These are phyloP conservation scores for Tolypocladium album DNA, from an alignment of 2,329 filamentous ascomycete genomes.

Conservation along the genomic window DNA sequence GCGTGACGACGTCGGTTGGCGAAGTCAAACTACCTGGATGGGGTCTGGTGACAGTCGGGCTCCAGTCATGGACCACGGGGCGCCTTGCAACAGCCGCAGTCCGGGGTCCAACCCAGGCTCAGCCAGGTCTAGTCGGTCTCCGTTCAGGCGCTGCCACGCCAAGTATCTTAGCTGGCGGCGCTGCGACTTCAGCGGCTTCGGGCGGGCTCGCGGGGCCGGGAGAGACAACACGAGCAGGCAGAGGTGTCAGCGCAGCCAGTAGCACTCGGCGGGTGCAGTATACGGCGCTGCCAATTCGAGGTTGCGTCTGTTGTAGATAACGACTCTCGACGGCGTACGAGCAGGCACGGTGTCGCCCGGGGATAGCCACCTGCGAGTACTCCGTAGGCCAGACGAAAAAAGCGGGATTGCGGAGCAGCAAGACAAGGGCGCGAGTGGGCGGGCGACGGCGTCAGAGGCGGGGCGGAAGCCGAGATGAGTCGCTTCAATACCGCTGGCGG, in stretches of 20 bases:
- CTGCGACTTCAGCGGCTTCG: not conserved
- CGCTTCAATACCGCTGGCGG: not conserved
- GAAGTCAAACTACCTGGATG: conserved; percentile 12
- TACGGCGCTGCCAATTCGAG: not conserved
- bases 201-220: not conserved
- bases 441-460: not conserved
- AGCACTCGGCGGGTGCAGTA: not conserved
- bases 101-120: not conserved
- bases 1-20: conserved; percentile 11
- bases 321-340: not conserved
- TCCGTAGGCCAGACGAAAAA: conserved; percentile 2
- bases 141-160: not conserved
- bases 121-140: not conserved
- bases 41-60: conserved; percentile 15
- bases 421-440: not conserved
- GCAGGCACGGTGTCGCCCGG: not conserved
- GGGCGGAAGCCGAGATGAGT: not conserved
- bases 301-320: conserved; percentile 2
- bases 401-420: not conserved
- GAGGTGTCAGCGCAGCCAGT: not conserved
- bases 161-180: not conserved
- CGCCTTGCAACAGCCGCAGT: not conserved
- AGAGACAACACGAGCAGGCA: not conserved
- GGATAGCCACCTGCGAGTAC: not conserved
- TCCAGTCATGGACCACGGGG: not conserved